phyloP scores from a whole-genome alignment of 2,329 filamentous ascomycete genomes.

The Diaporthe ampelina region DNA sequence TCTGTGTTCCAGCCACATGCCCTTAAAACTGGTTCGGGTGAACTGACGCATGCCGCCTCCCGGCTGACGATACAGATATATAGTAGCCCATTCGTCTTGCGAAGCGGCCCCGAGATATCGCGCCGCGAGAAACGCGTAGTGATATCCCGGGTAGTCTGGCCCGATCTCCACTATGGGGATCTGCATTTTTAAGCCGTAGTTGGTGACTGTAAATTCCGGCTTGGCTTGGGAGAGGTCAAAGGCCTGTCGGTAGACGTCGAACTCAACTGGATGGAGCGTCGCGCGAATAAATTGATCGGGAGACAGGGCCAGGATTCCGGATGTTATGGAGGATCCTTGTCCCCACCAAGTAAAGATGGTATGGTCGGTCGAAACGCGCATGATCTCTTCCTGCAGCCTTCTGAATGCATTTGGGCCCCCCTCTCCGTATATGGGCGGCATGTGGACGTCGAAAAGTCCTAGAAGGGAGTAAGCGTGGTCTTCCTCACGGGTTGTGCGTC shows the following conservation, averaged over 20 bases:
- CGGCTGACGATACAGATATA: constrained; percentile 1
- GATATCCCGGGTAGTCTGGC: constrained; percentile 7
- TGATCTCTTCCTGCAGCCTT: constrained; percentile 21
- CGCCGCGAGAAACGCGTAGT: constrained; percentile 16
- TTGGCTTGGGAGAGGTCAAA: constrained; percentile 13
- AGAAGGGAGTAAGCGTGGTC: constrained; percentile 24
- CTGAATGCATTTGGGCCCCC: constrained; percentile 21
- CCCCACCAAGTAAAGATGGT: constrained; percentile 31
- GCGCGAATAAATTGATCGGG: constrained; percentile 18
- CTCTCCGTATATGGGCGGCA: constrained; percentile 42
- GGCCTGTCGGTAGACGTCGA: constrained; percentile 13
- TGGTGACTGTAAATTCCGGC: constrained; percentile 1
- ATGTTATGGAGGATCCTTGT: constrained; percentile 14
- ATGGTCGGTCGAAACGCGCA: constrained; percentile 12
- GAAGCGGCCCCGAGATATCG: constrained; percentile 8
- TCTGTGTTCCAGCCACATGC: constrained; percentile 19
- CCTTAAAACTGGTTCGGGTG: constrained; percentile 18
- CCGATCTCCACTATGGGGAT: constrained; percentile 20
- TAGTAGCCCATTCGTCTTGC: constrained; percentile 11
- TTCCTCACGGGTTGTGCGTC: constrained; percentile 15
- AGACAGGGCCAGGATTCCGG: constrained; percentile 19
- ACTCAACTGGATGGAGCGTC: background rate
- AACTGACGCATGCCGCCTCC: constrained; percentile 26
- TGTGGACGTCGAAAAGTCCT: constrained; percentile 33
- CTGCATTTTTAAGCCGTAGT: constrained; percentile 8